A percentile compares a stretch with the other conserved stretches of the same genome.
Evolutionary conservation across 75 land plant species (phyloP).

Genomic region (Sequoiadendron giganteum): DNA sequence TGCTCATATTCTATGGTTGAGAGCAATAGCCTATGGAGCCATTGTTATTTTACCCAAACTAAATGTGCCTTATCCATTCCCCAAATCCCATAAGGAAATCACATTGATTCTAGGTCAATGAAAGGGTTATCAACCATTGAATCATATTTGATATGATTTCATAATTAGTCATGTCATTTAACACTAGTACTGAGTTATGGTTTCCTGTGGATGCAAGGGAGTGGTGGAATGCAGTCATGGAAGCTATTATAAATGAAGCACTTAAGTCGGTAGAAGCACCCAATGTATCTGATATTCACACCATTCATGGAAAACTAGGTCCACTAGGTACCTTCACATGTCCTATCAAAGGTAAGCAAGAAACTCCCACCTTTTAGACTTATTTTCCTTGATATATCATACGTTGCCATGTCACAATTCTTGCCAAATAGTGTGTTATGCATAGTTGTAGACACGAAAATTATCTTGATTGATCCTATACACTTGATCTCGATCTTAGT

Average conservation of each 20-base stretch:
- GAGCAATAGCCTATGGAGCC: constrained; percentile 22
- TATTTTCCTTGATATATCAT: no score
- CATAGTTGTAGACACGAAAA: no score
- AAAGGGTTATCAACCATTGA: not conserved
- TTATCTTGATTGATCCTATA: no score
- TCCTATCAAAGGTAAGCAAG: not conserved
- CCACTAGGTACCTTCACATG: constrained; percentile 29
- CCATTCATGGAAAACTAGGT: constrained; percentile 53
- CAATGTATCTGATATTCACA: constrained; percentile 35
- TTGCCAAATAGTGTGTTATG: not conserved
- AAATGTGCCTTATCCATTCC: constrained; percentile 16
- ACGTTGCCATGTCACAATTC: not conserved
- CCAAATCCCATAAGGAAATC: constrained; percentile 11
- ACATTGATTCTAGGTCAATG: constrained; percentile 14
- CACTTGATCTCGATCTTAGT: no score
- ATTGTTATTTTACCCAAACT: constrained; percentile 15
- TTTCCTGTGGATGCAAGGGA: constrained; percentile 24
- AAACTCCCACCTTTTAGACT: no score
- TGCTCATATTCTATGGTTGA: constrained; percentile 23
- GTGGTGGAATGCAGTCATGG: constrained; percentile 40
- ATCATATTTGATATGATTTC: not conserved
- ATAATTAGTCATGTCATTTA: not conserved
- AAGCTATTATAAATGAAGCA: constrained; percentile 22
- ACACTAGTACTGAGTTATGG: not conserved
- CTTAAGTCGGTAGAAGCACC: constrained; percentile 27